Evolutionary conservation across 2,329 filamentous ascomycete species (phyloP).

Genomic region (Pyrenophora seminiperda): DNA sequence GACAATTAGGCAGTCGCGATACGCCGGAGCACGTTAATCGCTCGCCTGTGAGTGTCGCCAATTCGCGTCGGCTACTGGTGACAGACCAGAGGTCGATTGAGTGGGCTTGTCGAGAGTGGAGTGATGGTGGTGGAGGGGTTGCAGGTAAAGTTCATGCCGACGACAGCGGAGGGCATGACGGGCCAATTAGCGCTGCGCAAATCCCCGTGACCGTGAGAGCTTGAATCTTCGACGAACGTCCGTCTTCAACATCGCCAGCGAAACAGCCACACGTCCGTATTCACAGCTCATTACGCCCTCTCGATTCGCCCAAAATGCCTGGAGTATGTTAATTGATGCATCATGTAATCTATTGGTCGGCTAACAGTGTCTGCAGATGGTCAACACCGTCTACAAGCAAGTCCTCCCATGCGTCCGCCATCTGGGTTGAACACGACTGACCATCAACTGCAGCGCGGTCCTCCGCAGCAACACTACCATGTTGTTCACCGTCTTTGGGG

Average conservation of each 20-base stretch:
- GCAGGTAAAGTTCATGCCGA: slow-evolving; percentile 10
- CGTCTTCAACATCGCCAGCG: slow-evolving; percentile 29
- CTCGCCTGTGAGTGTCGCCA: background rate
- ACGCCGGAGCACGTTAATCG: slow-evolving; percentile 2
- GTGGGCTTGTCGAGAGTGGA: background rate
- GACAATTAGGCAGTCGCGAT: slow-evolving; percentile 1
- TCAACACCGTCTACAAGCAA: slow-evolving; percentile 61
- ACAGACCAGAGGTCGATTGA: background rate
- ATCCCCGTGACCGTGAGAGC: slow-evolving; percentile 30
- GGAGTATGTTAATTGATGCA: slow-evolving; percentile 56
- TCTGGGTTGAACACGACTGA: slow-evolving; percentile 30
- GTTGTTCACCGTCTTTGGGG: slow-evolving; percentile 82
- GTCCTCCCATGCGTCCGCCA: slow-evolving; percentile 32
- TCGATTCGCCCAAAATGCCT: slow-evolving; percentile 59
- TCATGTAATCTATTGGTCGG: background rate
- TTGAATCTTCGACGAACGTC: slow-evolving; percentile 31
- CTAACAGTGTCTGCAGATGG: slow-evolving; percentile 52
- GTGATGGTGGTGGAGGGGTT: slow-evolving; percentile 14
- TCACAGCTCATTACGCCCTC: slow-evolving; percentile 26
- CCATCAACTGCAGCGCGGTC: slow-evolving; percentile 66
- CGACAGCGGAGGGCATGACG: slow-evolving; percentile 13
- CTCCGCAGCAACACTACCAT: slow-evolving; percentile 89
- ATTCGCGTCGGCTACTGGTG: background rate
- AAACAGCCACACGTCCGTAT: slow-evolving; percentile 31
- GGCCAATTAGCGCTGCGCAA: slow-evolving; percentile 37